Conservation (phyloP, 306 rosid genomes). For the Parietaria judaica region DNA sequence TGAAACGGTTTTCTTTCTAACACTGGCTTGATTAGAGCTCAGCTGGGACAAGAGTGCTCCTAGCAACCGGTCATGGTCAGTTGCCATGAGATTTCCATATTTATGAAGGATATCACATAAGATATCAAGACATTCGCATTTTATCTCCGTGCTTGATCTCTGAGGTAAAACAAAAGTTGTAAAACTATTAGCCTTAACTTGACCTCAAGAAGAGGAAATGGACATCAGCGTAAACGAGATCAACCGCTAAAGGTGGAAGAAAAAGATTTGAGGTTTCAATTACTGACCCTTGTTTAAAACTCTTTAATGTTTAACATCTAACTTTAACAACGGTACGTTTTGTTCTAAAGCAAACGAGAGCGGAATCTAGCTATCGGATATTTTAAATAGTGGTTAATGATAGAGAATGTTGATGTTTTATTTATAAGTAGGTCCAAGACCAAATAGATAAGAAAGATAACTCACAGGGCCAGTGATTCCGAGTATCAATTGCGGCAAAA, state of each 20-base stretch:
- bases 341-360: no score
- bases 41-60: slow-evolving; percentile 76
- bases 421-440: no score
- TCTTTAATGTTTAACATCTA: no score
- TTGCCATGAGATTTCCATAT: slow-evolving; percentile 76
- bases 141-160: slow-evolving; percentile 78
- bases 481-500: slow-evolving; percentile 63
- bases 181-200: slow-evolving; percentile 9
- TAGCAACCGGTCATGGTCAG: slow-evolving; percentile 63
- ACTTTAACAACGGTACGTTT: no score
- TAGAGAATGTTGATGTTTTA: no score
- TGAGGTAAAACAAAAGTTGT: slow-evolving; percentile 24
- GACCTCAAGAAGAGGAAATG: not conserved
- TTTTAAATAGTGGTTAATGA: no score
- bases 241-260: not conserved
- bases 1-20: slow-evolving; percentile 81
- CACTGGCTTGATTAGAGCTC: slow-evolving; percentile 83
- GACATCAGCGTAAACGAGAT: not conserved
- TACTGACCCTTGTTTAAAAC: not conserved
- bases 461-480: slow-evolving; percentile 83
- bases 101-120: slow-evolving; percentile 84
- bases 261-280: not conserved
- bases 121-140: slow-evolving; percentile 87
- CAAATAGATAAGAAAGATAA: slow-evolving; percentile 7
- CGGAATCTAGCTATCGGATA: no score